Conservation (phyloP, 1,284 basidiomycete species). For the Papiliotrema fonsecae region DNA sequence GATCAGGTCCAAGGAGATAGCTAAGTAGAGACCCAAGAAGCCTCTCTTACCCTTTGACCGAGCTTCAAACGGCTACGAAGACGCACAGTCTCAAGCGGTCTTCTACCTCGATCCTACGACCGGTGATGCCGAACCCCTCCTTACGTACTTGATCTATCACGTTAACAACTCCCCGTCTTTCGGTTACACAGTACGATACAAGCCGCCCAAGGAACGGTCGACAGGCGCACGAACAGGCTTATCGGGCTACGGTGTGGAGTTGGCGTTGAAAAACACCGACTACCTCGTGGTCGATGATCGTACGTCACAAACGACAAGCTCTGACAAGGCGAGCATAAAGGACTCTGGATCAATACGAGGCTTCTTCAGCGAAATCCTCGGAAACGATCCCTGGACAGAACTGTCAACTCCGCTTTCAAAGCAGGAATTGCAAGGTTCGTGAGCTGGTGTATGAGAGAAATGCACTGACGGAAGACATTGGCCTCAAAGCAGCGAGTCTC, state of each 20-base stretch:
- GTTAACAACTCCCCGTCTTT: slow-evolving; percentile 52
- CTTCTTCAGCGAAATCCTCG: slow-evolving; percentile 28
- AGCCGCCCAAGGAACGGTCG: slow-evolving; percentile 44
- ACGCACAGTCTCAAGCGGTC: slow-evolving; percentile 52
- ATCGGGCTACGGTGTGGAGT: slow-evolving; percentile 82
- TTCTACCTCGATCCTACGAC: slow-evolving; percentile 62
- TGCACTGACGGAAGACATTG: slow-evolving; percentile 56
- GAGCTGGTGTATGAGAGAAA: neutral
- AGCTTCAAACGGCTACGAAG: slow-evolving; percentile 54
- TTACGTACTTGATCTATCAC: slow-evolving; percentile 58
- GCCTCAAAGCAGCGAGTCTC: slow-evolving; percentile 66
- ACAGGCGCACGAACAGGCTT: slow-evolving; percentile 50
- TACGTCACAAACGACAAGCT: slow-evolving; percentile 14
- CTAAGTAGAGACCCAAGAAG: neutral
- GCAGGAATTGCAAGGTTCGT: slow-evolving; percentile 57
- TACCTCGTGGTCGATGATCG: slow-evolving; percentile 91
- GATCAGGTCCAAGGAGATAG: neutral
- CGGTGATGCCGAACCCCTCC: slow-evolving; percentile 62
- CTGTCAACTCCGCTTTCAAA: slow-evolving; percentile 58
- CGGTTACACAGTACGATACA: slow-evolving; percentile 70
- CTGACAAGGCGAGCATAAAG: slow-evolving; percentile 18
- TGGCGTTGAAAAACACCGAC: slow-evolving; percentile 96
- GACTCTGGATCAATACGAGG: slow-evolving; percentile 7
- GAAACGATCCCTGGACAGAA: slow-evolving; percentile 50
- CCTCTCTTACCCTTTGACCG: slow-evolving; percentile 63